These are phyloP conservation scores for Dryadomyces quercus-mongolicae DNA, from an alignment of 2,329 filamentous ascomycete genomes.

Conservation along the genomic window DNA sequence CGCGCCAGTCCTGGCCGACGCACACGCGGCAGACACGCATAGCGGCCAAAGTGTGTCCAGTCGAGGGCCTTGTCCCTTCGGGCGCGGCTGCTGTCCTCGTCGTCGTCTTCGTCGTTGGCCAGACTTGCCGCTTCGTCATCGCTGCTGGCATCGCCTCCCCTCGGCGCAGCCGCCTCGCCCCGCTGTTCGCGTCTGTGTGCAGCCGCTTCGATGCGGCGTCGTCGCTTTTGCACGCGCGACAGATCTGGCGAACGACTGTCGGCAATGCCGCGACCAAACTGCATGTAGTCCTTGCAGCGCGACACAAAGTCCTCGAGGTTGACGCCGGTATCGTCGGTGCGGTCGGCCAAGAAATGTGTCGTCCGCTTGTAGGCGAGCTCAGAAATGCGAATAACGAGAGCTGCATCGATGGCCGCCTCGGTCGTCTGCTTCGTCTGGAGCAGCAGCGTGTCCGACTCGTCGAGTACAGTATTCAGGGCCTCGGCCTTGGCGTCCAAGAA, in stretches of 20 bases:
- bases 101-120: constrained; percentile 40
- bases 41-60: constrained; percentile 73
- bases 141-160: constrained; percentile 33
- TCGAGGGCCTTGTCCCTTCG: constrained; percentile 68
- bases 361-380: constrained; percentile 74
- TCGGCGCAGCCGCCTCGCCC: constrained; percentile 14
- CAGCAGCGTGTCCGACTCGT: constrained; percentile 52
- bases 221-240: constrained; percentile 34
- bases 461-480: constrained; percentile 53
- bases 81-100: constrained; percentile 45
- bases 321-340: constrained; percentile 56
- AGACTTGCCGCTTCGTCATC: constrained; percentile 40
- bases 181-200: constrained; percentile 11
- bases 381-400: constrained; percentile 68
- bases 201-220: constrained; percentile 29
- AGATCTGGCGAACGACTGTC: constrained; percentile 38
- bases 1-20: constrained; percentile 65
- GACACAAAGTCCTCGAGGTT: constrained; percentile 88
- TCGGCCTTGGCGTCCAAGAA: constrained; percentile 54
- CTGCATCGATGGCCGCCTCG: constrained; percentile 82
- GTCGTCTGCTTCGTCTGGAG: constrained; percentile 70
- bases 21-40: constrained; percentile 62
- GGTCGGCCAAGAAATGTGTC: constrained; percentile 57
- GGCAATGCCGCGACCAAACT: constrained; percentile 44
- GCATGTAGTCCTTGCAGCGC: constrained; percentile 84